A percentile compares a stretch with the other conserved stretches of the same genome.
Evolutionary conservation across 2,329 filamentous ascomycete genomes (phyloP).

Genomic region (Passalora sequoiae): DNA sequence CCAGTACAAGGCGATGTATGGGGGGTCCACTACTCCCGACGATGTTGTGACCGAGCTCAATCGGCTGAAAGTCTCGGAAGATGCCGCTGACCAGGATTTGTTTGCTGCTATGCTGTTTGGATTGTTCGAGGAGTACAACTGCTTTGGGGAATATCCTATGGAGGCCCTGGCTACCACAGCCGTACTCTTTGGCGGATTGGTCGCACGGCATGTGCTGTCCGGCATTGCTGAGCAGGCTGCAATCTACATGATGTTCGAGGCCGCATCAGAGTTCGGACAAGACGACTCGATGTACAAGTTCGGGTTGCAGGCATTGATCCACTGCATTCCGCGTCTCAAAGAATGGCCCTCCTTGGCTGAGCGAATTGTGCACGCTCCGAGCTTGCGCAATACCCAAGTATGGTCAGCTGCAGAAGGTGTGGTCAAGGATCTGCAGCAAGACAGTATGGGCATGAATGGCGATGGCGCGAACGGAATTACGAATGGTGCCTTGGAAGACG

Average conservation of each 20-base stretch:
- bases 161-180: conserved; percentile 93
- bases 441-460: conserved; percentile 27
- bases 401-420: conserved; percentile 27
- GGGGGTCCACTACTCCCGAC: conserved; percentile 78
- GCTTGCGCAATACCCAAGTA: conserved; percentile 70
- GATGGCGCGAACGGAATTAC: conserved; percentile 48
- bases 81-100: conserved; percentile 81
- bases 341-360: conserved; percentile 97
- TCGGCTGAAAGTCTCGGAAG: conserved; percentile 79
- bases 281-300: conserved; percentile 97
- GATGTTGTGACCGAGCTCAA: conserved; percentile 80
- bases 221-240: conserved; percentile 87
- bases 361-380: conserved; percentile 74
- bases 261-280: conserved; percentile 75
- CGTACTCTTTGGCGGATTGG: conserved; percentile 83
- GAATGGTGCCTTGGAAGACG: conserved; percentile 67
- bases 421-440: conserved; percentile 30
- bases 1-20: conserved; percentile 97
- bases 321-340: conserved; percentile 72
- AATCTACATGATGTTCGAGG: conserved; percentile 96
- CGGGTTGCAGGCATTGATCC: conserved; percentile 87
- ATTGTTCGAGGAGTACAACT: conserved; percentile 92
- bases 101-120: conserved; percentile 99
- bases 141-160: conserved; percentile 92
- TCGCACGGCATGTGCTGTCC: conserved; percentile 86